Conservation (phyloP, 768 basidiomycete species). For the Lactarius quietus region DNA sequence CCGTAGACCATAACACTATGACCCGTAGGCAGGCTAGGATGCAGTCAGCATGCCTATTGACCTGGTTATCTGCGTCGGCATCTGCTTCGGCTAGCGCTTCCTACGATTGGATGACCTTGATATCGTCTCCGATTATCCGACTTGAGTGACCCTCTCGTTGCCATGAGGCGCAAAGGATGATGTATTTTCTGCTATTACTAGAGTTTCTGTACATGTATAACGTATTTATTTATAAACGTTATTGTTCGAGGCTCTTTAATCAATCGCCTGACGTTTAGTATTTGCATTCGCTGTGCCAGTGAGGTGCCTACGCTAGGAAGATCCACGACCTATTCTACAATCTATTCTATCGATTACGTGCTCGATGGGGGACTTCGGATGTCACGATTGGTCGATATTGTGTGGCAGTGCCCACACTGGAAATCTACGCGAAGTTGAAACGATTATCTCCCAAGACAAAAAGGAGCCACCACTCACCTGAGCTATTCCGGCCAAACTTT, state of each 20-base stretch:
- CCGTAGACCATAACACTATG: not conserved
- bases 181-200: not conserved
- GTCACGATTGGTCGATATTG: not conserved
- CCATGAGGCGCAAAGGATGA: not conserved
- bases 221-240: not conserved
- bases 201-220: not conserved
- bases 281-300: not conserved
- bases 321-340: not conserved
- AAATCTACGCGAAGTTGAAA: not conserved
- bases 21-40: not conserved
- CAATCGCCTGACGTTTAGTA: not conserved
- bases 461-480: not conserved
- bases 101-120: not conserved
- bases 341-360: slow-evolving; percentile 3
- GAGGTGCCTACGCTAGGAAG: not conserved
- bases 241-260: not conserved
- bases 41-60: not conserved
- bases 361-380: not conserved
- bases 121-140: not conserved
- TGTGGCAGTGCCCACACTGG: not conserved
- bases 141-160: not conserved
- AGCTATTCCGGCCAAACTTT: not conserved
- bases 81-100: not conserved
- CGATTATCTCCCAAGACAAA: not conserved
- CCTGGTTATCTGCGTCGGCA: too few species aligned